phyloP scores from a whole-genome alignment of 345 rosid genomes.

The Hibiscus mutabilis region DNA sequence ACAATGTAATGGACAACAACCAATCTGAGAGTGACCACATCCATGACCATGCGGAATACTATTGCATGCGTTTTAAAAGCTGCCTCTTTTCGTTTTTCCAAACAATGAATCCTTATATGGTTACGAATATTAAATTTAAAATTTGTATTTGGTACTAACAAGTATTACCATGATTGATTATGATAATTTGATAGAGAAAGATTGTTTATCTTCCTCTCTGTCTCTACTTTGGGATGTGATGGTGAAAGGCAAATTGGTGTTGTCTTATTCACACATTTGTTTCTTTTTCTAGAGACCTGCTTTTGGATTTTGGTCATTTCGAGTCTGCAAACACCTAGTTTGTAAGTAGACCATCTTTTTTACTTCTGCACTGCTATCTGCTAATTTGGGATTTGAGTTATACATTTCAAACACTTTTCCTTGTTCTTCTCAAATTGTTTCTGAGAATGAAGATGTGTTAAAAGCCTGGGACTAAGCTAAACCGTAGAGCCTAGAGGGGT shows the following conservation, averaged over 20 bases:
- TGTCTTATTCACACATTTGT: background rate
- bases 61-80: background rate
- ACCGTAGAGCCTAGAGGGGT: background rate
- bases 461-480: constrained; percentile 15
- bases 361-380: too few relatives aligned
- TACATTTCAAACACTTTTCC: background rate
- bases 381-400: too few relatives aligned
- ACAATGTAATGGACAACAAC: background rate
- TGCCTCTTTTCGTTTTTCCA: background rate
- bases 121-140: too few relatives aligned
- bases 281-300: background rate
- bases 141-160: too few relatives aligned
- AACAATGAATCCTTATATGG: too few relatives aligned
- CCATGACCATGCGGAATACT: background rate
- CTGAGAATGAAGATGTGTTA: too few relatives aligned
- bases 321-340: too few relatives aligned
- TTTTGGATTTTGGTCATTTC: background rate
- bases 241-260: background rate
- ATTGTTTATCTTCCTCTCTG: too few relatives aligned
- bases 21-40: background rate
- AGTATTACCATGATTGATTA: too few relatives aligned
- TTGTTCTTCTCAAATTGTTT: background rate
- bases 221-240: background rate
- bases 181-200: too few relatives aligned
- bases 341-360: background rate